These are phyloP conservation scores for Kalmanozyma brasiliensis DNA, from an alignment of 1,284 basidiomycete genomes.

Conservation along the genomic window DNA sequence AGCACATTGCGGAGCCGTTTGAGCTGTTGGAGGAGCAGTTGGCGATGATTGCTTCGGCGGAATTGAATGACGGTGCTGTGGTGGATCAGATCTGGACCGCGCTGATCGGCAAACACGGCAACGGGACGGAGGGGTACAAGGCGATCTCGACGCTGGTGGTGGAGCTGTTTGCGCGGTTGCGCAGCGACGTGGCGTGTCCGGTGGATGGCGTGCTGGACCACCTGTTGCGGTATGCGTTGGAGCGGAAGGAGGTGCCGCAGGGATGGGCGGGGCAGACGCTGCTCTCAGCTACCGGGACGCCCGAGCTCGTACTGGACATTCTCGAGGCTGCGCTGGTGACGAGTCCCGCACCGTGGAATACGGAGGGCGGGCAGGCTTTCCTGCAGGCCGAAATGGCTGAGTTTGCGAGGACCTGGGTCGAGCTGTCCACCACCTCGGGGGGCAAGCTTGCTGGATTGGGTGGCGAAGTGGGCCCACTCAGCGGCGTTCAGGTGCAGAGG, in stretches of 20 bases:
- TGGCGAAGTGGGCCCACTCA: constrained; percentile 13
- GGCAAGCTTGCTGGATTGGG: constrained; percentile 17
- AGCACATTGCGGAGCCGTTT: constrained; percentile 87
- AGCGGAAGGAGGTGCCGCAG: constrained; percentile 58
- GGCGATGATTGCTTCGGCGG: constrained; percentile 90
- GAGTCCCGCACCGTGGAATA: constrained; percentile 62
- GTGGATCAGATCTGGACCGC: constrained; percentile 87
- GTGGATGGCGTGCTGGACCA: constrained; percentile 58
- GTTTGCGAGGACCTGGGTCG: constrained; percentile 51
- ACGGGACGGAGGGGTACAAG: constrained; percentile 46
- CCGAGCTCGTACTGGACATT: constrained; percentile 82
- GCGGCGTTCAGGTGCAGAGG: constrained; percentile 20
- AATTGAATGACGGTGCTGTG: constrained; percentile 84
- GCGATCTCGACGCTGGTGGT: constrained; percentile 43
- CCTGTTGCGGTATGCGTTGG: constrained; percentile 58
- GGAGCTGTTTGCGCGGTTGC: constrained; percentile 42
- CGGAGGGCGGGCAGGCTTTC: constrained; percentile 44
- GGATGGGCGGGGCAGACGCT: constrained; percentile 85
- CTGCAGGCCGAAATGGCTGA: constrained; percentile 56
- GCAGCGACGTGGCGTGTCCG: constrained; percentile 62
- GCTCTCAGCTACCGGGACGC: constrained; percentile 79
- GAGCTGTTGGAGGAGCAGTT: constrained; percentile 85
- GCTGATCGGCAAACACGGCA: constrained; percentile 78
- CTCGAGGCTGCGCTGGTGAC: constrained; percentile 83
- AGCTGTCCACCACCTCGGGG: constrained; percentile 28